Evolutionary conservation across 768 basidiomycete species (phyloP).

Genomic region (Termitomyces sp.): DNA sequence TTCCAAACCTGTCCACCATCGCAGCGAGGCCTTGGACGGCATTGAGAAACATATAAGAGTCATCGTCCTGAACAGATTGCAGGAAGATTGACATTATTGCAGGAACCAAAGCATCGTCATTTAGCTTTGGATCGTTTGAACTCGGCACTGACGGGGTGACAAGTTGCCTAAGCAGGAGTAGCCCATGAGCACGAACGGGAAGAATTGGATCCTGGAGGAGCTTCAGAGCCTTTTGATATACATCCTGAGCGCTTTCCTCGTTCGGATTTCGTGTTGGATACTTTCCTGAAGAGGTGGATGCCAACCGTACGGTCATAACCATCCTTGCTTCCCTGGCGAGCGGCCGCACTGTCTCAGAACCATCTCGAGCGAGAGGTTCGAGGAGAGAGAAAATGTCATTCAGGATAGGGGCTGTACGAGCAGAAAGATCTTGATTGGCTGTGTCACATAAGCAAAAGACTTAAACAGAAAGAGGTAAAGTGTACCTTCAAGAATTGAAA

Average conservation of each 20-base stretch:
- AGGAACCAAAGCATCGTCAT: slow-evolving; percentile 63
- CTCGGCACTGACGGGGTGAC: slow-evolving; percentile 35
- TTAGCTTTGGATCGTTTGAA: slow-evolving; percentile 17
- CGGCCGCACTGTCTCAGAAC: slow-evolving; percentile 41
- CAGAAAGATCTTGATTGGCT: slow-evolving; percentile 58
- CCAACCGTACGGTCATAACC: slow-evolving; percentile 77
- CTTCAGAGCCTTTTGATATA: slow-evolving; percentile 83
- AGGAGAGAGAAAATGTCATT: slow-evolving; percentile 66
- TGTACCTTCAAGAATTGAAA: slow-evolving; percentile 83
- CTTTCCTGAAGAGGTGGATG: slow-evolving; percentile 41
- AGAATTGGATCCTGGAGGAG: slow-evolving; percentile 87
- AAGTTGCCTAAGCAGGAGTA: slow-evolving; percentile 76
- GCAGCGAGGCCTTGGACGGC: slow-evolving; percentile 86
- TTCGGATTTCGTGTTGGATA: slow-evolving; percentile 19
- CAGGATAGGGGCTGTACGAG: slow-evolving; percentile 54
- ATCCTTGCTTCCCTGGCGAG: slow-evolving; percentile 76
- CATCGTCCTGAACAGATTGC: slow-evolving; percentile 81
- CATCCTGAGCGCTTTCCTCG: slow-evolving; percentile 48
- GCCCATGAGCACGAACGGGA: slow-evolving; percentile 90
- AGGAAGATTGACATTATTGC: slow-evolving; percentile 86
- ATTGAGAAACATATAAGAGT: slow-evolving; percentile 93
- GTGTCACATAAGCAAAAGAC: not conserved
- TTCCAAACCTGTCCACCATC: slow-evolving; percentile 75
- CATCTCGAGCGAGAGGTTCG: slow-evolving; percentile 45
- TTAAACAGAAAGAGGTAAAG: not conserved